Evolutionary conservation across 129 eudicot species (phyloP), one percentile per base, ranked within the genome.

Genomic region (Sambucus nigra): DNA sequence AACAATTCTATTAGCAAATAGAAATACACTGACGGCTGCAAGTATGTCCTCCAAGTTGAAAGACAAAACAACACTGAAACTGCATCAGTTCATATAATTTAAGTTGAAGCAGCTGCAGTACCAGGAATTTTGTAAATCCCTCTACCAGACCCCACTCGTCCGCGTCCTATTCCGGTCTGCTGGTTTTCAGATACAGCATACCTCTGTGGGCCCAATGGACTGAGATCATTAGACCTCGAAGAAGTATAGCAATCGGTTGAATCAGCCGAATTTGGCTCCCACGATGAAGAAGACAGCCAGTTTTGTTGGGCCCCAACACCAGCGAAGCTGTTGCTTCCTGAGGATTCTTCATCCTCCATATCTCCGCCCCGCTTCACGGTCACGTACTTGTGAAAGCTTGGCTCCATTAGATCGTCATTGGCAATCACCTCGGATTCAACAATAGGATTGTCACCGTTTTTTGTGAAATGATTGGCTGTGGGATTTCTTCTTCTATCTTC

Each of bases 221-320:
- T n/a, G n/a, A n/a, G n/a, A n/a, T n/a, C 55, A 26, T 69, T 64
- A 4, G 85, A 73, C 56, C 70, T 69, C 18, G 80, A 70, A 53
- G 86, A 66, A 11, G 77, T 76, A 74, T 76, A 79, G n/a, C 88
- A 62, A 27, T 79, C 86, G n/a, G 88, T 73, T 5, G 97, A 89
- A 61, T 89, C 97, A 19, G 74, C 95, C 4, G 95, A 91, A 66
- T 76, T 91, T 4, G 95, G 95, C 46, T 91, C 98, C 95, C 95
- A 86, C 3, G n/a, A n/a, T n/a, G 83, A 62, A 26, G 98, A 86
- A 0, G 94, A 78, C 56, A 78, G 48, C 93, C 94, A 69, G 14
- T 70, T 64, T 5, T 70, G 78, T 19, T 59, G 95, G 27, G 84
- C 61, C 29, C 94, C 82, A 2, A 73, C 84, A 35, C 94, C 82